phyloP scores from a whole-genome alignment of 192 early-diverging fungal species.

The Kickxella alabastrina region DNA sequence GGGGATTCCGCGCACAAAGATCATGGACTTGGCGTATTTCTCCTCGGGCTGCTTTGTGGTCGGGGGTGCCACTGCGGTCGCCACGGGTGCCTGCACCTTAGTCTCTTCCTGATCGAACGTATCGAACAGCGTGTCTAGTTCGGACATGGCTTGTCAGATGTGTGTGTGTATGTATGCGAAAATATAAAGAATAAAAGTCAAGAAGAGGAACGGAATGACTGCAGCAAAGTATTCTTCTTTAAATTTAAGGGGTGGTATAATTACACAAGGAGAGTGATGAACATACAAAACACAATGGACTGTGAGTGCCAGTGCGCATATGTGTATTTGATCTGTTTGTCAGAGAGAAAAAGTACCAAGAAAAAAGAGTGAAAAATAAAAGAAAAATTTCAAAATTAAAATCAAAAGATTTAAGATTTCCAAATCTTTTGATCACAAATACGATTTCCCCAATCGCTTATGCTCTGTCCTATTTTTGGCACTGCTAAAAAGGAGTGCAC shows the following conservation, averaged over 20 bases:
- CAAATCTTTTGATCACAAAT: no score
- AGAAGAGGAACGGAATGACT: no score
- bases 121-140: conserved; percentile 76
- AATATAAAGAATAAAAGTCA: neutral
- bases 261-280: no score
- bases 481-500: no score
- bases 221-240: no score
- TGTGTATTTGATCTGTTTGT: no score
- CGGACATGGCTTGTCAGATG: conserved; percentile 56
- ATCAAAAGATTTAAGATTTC: neutral
- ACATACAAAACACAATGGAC: no score
- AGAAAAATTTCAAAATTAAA: neutral
- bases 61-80: neutral
- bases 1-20: conserved; percentile 89
- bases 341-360: no score
- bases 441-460: no score
- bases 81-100: conserved; percentile 7
- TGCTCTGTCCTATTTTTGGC: no score
- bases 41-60: conserved; percentile 24
- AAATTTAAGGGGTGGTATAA: no score
- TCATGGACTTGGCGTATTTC: conserved; percentile 58
- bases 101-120: conserved; percentile 64
- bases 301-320: no score
- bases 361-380: neutral
- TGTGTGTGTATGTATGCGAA: neutral